Evolutionary conservation across 1,139 yeast species (phyloP).

Genomic region (Lodderomyces pseudojiufengensis): DNA sequence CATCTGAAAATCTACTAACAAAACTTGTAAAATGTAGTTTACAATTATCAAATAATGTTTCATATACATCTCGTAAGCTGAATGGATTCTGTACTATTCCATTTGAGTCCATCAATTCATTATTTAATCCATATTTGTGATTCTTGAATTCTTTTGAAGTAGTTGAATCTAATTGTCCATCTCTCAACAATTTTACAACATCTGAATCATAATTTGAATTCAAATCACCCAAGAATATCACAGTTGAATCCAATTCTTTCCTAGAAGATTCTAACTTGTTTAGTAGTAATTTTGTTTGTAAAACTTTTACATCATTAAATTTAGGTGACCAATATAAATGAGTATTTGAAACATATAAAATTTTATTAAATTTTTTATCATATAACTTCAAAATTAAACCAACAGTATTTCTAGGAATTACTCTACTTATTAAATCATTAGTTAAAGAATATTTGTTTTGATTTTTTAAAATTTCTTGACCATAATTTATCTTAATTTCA

Average conservation of each 20-base stretch:
- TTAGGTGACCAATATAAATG: conserved; percentile 58
- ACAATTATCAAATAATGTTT: conserved; percentile 15
- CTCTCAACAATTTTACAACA: conserved; percentile 43
- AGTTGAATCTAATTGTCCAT: conserved; percentile 29
- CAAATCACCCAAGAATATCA: conserved; percentile 49
- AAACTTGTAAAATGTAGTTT: conserved; percentile 46
- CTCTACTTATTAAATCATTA: conserved; percentile 29
- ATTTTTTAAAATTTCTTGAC: conserved; percentile 28
- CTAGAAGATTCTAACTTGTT: conserved; percentile 22
- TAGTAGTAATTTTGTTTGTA: conserved; percentile 50
- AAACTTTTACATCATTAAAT: conserved; percentile 50
- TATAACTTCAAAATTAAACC: conserved; percentile 45
- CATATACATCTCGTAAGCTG: conserved; percentile 19
- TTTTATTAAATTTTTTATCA: conserved; percentile 37
- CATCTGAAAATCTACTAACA: conserved; percentile 46
- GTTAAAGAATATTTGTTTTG: conserved; percentile 34
- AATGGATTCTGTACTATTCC: conserved; percentile 21
- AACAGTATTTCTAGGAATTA: conserved; percentile 54
- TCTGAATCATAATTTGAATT: conserved; percentile 49
- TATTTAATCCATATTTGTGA: conserved; percentile 32
- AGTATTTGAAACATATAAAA: conserved; percentile 49
- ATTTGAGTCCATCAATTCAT: conserved; percentile 16
- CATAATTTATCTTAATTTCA: conserved; percentile 38
- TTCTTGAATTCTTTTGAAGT: conserved; percentile 22
- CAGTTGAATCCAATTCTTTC: conserved; percentile 9